These are phyloP conservation scores for Eucalyptus victrix DNA, from an alignment of 345 rosid genomes.

Conservation along the genomic window DNA sequence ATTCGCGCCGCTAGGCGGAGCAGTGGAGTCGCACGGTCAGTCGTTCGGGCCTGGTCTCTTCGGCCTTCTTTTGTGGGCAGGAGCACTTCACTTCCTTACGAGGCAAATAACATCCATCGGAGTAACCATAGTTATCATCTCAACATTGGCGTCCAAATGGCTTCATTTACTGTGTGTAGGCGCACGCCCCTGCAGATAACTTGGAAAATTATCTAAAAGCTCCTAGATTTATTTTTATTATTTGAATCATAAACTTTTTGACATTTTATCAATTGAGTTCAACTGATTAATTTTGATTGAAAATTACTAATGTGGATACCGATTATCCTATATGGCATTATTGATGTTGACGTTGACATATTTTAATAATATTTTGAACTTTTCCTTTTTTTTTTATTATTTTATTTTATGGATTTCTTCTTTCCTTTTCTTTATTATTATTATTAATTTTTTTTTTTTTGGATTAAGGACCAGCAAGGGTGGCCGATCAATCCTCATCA, in stretches of 20 bases:
- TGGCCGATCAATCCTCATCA: accelerated
- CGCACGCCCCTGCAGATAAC: neutral
- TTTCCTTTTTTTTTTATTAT: too few relatives aligned
- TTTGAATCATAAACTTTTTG: neutral
- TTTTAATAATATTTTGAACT: too few relatives aligned
- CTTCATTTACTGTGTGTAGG: neutral
- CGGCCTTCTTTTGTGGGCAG: neutral
- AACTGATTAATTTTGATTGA: accelerated
- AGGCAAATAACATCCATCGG: neutral
- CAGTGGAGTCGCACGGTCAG: neutral
- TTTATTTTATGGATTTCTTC: too few relatives aligned
- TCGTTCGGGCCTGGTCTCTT: neutral
- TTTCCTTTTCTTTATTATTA: too few relatives aligned
- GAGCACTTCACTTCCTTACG: neutral
- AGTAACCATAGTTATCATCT: accelerated
- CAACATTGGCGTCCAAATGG: neutral
- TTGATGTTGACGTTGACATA: accelerated
- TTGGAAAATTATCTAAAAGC: too few relatives aligned
- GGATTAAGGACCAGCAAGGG: neutral
- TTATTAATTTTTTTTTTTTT: too few relatives aligned
- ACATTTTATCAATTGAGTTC: too few relatives aligned
- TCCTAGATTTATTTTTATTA: too few relatives aligned
- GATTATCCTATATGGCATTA: accelerated
- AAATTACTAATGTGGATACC: accelerated
- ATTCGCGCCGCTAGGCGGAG: neutral